phyloP scores from a whole-genome alignment of 2,329 filamentous ascomycete species.

The Zymoseptoria passerinii region DNA sequence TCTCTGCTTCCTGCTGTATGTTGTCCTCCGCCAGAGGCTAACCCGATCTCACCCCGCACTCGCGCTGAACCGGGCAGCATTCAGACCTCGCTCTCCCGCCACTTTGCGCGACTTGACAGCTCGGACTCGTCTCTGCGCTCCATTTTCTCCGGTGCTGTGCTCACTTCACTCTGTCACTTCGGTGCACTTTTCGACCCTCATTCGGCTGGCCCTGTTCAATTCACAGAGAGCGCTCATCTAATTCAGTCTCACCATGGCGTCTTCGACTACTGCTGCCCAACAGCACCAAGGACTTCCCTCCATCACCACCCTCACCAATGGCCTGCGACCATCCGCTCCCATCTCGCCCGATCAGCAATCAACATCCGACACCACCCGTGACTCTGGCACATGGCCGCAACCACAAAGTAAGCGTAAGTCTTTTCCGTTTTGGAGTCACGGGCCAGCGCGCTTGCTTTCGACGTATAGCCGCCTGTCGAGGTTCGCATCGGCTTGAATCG shows the following conservation, averaged over 20 bases:
- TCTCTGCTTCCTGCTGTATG: neutral
- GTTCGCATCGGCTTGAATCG: neutral
- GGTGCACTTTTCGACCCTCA: neutral
- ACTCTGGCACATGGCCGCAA: constrained; percentile 32
- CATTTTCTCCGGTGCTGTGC: neutral
- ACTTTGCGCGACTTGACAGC: neutral
- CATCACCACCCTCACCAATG: constrained; percentile 31
- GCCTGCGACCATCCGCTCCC: constrained; percentile 23
- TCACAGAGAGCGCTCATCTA: neutral
- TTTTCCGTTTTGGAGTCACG: neutral
- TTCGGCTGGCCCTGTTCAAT: neutral
- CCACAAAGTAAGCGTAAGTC: constrained; percentile 33
- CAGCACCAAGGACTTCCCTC: constrained; percentile 27
- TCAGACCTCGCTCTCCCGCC: neutral
- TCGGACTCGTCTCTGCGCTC: neutral
- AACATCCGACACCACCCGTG: constrained; percentile 26
- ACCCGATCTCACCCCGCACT: neutral
- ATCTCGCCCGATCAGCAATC: constrained; percentile 27
- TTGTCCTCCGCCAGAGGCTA: neutral
- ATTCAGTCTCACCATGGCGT: constrained; percentile 19
- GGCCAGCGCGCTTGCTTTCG: neutral
- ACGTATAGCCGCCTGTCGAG: neutral
- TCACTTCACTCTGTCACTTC: neutral
- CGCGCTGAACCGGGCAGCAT: neutral
- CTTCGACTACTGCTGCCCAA: constrained; percentile 11